Evolutionary conservation across 2,329 filamentous ascomycete genomes (phyloP).

Genomic region (Cladosporium sp.): DNA sequence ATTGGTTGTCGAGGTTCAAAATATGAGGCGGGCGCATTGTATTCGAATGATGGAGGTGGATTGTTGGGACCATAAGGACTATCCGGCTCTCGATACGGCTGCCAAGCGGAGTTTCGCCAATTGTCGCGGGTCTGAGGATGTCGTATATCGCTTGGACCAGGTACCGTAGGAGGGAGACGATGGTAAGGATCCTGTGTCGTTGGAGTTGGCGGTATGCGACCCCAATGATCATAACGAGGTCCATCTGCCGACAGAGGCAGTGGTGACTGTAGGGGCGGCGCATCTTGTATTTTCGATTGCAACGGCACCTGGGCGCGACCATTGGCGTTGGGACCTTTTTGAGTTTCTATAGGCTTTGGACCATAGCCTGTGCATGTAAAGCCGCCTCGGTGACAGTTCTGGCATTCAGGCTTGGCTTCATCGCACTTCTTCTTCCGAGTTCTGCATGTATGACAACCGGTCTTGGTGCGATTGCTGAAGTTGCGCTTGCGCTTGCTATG

Average conservation of each 20-base stretch:
- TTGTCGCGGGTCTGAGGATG: slow-evolving; percentile 17
- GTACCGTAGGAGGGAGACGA: neutral
- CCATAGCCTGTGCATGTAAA: slow-evolving; percentile 93
- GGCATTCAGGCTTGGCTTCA: slow-evolving; percentile 87
- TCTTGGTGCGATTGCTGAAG: slow-evolving; percentile 95
- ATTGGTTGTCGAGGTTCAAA: slow-evolving; percentile 19
- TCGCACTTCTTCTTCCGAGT: slow-evolving; percentile 97
- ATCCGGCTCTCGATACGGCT: neutral
- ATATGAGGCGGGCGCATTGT: slow-evolving; percentile 2
- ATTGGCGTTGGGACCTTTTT: slow-evolving; percentile 15
- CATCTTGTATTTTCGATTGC: slow-evolving; percentile 20
- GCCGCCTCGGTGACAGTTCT: slow-evolving; percentile 85
- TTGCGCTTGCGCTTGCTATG: slow-evolving; percentile 68
- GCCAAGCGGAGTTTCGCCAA: slow-evolving; percentile 15
- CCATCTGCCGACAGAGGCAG: slow-evolving; percentile 2
- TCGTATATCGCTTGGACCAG: neutral
- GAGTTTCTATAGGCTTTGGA: slow-evolving; percentile 26
- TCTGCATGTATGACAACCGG: slow-evolving; percentile 88
- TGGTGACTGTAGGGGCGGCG: neutral
- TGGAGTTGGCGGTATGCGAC: slow-evolving; percentile 15
- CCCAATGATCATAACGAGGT: slow-evolving; percentile 27
- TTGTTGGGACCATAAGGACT: neutral
- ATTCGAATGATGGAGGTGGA: neutral
- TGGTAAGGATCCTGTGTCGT: neutral
- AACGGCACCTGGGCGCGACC: slow-evolving; percentile 21